phyloP scores from a whole-genome alignment of 768 basidiomycete genomes.

The Epithele typhae region DNA sequence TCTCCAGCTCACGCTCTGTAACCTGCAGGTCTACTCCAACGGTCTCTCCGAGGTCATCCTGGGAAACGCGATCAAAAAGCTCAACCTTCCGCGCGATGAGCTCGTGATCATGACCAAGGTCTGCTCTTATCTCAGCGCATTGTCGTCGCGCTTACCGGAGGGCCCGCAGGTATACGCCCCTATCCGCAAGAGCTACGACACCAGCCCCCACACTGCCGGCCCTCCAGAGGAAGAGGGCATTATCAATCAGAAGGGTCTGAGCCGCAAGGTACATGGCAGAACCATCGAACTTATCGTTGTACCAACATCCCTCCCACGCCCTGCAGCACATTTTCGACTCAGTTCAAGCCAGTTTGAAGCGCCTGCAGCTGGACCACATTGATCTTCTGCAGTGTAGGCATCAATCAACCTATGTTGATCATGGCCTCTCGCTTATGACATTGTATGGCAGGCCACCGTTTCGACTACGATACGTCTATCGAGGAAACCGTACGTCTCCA shows the following conservation, averaged over 20 bases:
- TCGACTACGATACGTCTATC: constrained; percentile 36
- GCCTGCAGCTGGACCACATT: constrained; percentile 72
- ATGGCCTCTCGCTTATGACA: no score
- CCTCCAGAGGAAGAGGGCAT: constrained; percentile 25
- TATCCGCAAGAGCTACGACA: constrained; percentile 5
- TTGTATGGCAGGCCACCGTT: constrained; percentile 27
- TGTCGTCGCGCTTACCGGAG: no score
- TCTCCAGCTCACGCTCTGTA: background rate
- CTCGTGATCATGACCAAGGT: constrained; percentile 47
- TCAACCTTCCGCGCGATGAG: constrained; percentile 39
- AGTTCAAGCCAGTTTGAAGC: constrained; percentile 55
- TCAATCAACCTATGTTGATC: background rate
- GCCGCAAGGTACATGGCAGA: constrained; percentile 23
- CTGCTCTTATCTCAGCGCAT: no score
- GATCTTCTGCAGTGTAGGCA: constrained; percentile 70
- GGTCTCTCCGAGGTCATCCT: constrained; percentile 39
- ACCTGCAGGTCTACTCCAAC: constrained; percentile 30
- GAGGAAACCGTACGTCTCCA: constrained; percentile 27
- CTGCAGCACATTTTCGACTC: constrained; percentile 67
- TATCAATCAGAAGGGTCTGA: constrained; percentile 32
- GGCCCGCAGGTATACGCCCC: constrained; percentile 11
- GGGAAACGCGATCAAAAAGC: constrained; percentile 42
- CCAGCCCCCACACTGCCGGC: constrained; percentile 3
- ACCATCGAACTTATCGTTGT: background rate
- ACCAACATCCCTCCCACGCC: no score